phyloP scores from a whole-genome alignment of 2,329 filamentous ascomycete species.

The Aspergillus transmontanensis region DNA sequence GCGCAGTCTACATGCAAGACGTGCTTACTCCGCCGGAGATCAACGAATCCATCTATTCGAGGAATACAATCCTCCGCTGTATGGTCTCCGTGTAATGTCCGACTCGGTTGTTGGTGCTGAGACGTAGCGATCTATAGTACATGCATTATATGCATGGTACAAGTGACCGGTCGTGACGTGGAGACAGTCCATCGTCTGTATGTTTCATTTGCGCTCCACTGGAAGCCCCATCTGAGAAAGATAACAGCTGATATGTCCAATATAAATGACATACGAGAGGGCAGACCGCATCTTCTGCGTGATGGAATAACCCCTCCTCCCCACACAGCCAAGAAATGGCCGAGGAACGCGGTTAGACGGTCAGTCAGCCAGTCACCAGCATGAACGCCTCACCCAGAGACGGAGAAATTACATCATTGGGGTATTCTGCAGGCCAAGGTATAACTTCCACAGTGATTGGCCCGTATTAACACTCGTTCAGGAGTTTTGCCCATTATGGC shows the following conservation, averaged over 20 bases:
- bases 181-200: background rate
- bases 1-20: background rate
- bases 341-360: background rate
- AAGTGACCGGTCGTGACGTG: background rate
- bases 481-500: background rate
- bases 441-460: background rate
- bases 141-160: background rate
- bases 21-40: background rate
- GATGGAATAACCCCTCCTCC: background rate
- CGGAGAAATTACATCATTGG: constrained; percentile 1
- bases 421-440: background rate
- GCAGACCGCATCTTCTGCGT: background rate
- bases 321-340: background rate
- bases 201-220: background rate
- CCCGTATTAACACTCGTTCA: background rate
- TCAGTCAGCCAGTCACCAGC: background rate
- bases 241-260: background rate
- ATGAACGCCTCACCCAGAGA: background rate
- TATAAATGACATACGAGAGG: background rate
- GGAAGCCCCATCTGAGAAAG: background rate
- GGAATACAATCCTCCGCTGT: background rate
- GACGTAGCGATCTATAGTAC: background rate
- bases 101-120: background rate
- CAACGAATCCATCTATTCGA: background rate
- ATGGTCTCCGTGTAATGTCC: background rate